Percentiles rank a stretch among this genome's conserved stretches.
Conservation (phyloP, 345 rosid species). For the Noccaea bulbosa region DNA sequence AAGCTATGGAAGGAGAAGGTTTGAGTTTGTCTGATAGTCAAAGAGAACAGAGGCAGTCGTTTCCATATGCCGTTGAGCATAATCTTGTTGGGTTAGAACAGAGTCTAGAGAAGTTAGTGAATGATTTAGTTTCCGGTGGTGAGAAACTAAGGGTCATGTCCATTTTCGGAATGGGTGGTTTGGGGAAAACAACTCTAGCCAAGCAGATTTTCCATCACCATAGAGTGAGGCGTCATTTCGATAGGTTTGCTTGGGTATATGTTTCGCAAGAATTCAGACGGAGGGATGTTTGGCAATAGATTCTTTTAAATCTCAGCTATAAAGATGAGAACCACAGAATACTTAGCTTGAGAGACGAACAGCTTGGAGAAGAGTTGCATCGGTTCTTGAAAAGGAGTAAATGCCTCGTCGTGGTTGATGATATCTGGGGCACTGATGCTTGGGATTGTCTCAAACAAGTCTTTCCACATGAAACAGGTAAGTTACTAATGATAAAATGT, state of each 20-base stretch:
- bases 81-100: constrained; percentile 53
- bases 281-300: constrained; percentile 48
- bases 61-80: constrained; percentile 46
- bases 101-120: constrained; percentile 40
- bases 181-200: constrained; percentile 61
- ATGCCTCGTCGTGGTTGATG: constrained; percentile 59
- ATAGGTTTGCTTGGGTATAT: constrained; percentile 50
- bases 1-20: constrained; percentile 31
- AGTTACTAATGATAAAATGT: background rate
- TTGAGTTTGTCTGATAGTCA: constrained; percentile 31
- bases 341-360: constrained; percentile 44
- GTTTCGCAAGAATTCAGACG: constrained; percentile 48
- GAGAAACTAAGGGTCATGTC: constrained; percentile 37
- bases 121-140: constrained; percentile 24
- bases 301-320: constrained; percentile 42
- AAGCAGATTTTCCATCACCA: constrained; percentile 40
- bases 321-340: constrained; percentile 47
- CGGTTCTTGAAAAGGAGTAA: constrained; percentile 37
- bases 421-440: constrained; percentile 48
- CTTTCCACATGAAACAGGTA: constrained; percentile 46
- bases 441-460: constrained; percentile 48
- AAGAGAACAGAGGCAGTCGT: constrained; percentile 41
- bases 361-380: constrained; percentile 41
- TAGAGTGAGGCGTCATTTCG: constrained; percentile 43
- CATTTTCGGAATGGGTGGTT: constrained; percentile 65